Evolutionary conservation across 306 rosid genomes (phyloP), one percentile per base, ranked within the genome.

Genomic region (Datisca glomerata): DNA sequence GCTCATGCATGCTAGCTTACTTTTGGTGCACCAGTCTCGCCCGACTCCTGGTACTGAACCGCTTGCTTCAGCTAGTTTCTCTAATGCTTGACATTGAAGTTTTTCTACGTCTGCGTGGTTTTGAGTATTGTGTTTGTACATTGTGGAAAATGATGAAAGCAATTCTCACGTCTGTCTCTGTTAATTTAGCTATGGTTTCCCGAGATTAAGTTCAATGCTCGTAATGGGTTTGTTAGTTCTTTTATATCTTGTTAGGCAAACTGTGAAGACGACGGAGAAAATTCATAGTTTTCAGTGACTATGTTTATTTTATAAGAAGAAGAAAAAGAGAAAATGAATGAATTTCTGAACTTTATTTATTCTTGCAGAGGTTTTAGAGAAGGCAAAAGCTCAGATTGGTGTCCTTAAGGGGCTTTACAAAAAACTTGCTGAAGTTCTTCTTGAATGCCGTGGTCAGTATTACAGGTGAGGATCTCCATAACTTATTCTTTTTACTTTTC

Each of bases 1-100:
- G 62, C 47, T 80, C 45, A 75, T 80, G 53, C 72, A 84, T 37
- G 81, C 91, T 13, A 66, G 67, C 48, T 65, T 89, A 33, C 95
- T 84, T 44, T 71, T 80, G 8, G 93, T 89, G 44, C 98, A 89
- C 55, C 93, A 89, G 47, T 80, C 91, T 64, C 84, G 91, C 6
- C 72, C 85, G 12, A 70, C 79, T 22, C 78, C 91, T 12, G 98
- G 95, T 89, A 77, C 33, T 21, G 17, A 10, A 20, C 5, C 32
- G 41, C 24, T 5, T 18, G 3, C 12, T 18, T 42, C 9, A 12
- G 3, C 40, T 24, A 18, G 24, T 16, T 14, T 21, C 4, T 23
- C 31, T 37, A 24, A 34, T 53, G 5, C 52, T 7, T 46, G 55
- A 12, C 41, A 53, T 24, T 8, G 5, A 2, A 4, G 40, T 36